Base-by-base conservation (phyloP, 441 rosid species). In the Gossypium davidsonii region DNA sequence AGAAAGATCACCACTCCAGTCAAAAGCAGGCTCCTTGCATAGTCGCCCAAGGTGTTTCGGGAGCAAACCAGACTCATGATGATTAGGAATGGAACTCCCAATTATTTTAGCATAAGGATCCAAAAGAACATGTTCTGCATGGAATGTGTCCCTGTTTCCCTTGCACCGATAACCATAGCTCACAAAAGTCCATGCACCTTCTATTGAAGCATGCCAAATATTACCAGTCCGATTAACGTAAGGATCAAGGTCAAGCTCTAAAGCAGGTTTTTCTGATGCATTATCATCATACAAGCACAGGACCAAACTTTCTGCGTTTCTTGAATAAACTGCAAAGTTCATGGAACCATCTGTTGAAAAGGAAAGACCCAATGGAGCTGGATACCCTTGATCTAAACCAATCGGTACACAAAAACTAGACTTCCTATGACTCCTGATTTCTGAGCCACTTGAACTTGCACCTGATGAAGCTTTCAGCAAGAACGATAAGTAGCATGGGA, bases 191-290 rank as follows among this genome's bases (percentile, higher is more conserved):
- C 85, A 78, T 2, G 89, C 52, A 7, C 79, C 79, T 34, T 86
- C 91, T 46, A 91, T 11, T 4, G 89, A 85, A 52, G 90, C 93
- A 79, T 91, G 99, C 96, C 99, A 91, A 60, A 86, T 77, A 78
- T 92, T 93, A 78, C 99, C 96, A 14, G 94, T 80, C 75, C 91
- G 89, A 81, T 92, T 88, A 69, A 91, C 89, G 73, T 85, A 86
- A 3, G 94, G 93, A 83, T 94, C 94, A 11, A 94, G 96, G 85
- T 92, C 97, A 79, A 92, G 92, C 90, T 91, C 96, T 73, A 94
- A 75, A 70, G 93, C 88, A 65, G 99, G 97, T 74, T 69, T 79
- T 39, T 83, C 85, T 9, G 83, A 76, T 69, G 81, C 61, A 11
- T 46, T 61, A 28, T 89, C 94, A 80, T 84, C 83, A 73, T 83